Base-by-base conservation (phyloP, 768 basidiomycete genomes). In the Boletales sp. region DNA sequence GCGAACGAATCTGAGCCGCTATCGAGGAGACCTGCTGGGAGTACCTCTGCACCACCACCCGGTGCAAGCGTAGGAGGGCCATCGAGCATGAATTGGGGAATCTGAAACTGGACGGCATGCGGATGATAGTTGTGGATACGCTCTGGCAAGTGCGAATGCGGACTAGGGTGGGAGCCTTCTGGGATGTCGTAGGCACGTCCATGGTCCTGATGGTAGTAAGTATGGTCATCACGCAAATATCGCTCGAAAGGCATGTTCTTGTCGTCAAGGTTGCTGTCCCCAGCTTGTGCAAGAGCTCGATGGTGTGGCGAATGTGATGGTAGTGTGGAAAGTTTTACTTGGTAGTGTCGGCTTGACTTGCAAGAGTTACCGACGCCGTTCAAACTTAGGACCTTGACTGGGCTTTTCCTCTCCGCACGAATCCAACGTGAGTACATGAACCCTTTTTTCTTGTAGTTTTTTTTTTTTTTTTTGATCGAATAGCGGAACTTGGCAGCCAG, bases 31-130 rank as follows among this genome's bases (percentile, higher is more conserved):
- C 74, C 74, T 4, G 70, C 68, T 11, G 84, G 80, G n/a, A 88
- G 62, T 13, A 85, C 81, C 66, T 89, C 88, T 10, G 83, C 86
- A 32, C 88, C 86, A 19, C 86, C 87, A 18, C 86, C 86, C 2
- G 76, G 80, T 2, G 83, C 84, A 18, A 89, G 74, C 2, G 77
- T 75, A 24, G 87, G 84, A 0, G 77, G 72, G 4, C 76, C 76
- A 52, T 67, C 67, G 58, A 79, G 71, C 68, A 88, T 77, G 63
- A 84, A 87, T 24, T 77, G 73, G 4, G 86, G 87, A 34, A 89
- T 72, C 65, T 86, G 83, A 54, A 87, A 77, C 48, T 73, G 74
- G 53, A 77, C 60, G 7, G 62, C 54, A 58, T 60, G 55, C 27
- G 65, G 59, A 31, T 51, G 40, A 27, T 42, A 31, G 40, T 47